Base-by-base conservation (phyloP, 768 basidiomycete species). In the Austroboletus festivus region DNA sequence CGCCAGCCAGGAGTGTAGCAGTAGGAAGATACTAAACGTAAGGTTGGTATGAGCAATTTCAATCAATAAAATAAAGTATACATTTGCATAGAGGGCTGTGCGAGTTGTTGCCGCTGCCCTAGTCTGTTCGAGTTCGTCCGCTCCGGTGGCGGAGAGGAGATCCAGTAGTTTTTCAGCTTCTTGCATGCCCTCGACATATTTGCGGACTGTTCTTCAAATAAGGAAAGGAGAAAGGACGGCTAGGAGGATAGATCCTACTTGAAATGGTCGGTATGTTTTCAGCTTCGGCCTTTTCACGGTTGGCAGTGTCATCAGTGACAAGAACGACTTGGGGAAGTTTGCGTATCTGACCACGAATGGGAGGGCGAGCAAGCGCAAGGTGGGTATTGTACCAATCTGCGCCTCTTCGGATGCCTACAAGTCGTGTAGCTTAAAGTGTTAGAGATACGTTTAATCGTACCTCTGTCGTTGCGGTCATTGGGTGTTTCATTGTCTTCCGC, bases 401-500 rank as follows among this genome's bases (percentile, higher is more conserved):
- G 1, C 90, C 87, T 61, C 82, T 86, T 42, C 96, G 81, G 51
- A 99, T 99, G 6, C 90, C 94, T 93, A 54, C 22, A n/a, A 1
- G 46, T 8, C 5, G 12, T 60, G 20, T 42, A n/a, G 5, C 13
- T 0, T n/a, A 33, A 5, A 24, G 9, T 3, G 3, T 4, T 6
- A 13, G 6, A 3, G 2, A 9, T 2, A 20, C 23, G 12, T 15
- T 6, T 24, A 6, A 61, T 12, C 22, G 16, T 50, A 90, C 93
- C 87, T 79, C 96, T 73, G 63, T 98, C 96, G 61, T 98, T 98
- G 22, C 89, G 77, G 63, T 99, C 96, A 57, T 98, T 98, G 0
- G 93, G 90, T 0, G 82, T 82, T 68, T 94, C 91, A 4, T 75
- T 82, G 47, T 86, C 82, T 53, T 86, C 82, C 15, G 88, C 74